Conservation (phyloP, 2,329 filamentous ascomycete genomes). For the Fusarium nygamai region DNA sequence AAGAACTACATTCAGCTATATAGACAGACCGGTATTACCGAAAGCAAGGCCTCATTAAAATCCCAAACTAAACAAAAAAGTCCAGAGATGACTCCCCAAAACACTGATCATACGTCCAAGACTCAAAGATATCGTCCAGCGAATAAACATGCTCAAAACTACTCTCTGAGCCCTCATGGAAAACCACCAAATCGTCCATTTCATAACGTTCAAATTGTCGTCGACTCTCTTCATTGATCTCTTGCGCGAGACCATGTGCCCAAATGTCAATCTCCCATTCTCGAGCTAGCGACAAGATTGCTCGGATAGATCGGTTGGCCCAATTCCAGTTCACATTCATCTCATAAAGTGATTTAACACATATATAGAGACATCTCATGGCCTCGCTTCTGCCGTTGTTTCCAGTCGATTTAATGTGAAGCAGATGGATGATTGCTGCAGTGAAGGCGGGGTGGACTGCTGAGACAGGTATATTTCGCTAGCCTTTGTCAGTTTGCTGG, state of each 20-base stretch:
- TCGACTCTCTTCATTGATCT: constrained; percentile 14
- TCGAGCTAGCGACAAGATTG: constrained; percentile 18
- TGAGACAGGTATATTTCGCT: constrained; percentile 26
- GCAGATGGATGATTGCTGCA: constrained; percentile 27
- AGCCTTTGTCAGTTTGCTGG: neutral
- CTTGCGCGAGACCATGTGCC: constrained; percentile 13
- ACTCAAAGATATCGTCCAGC: constrained; percentile 28
- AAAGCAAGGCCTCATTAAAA: neutral
- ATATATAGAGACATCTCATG: constrained; percentile 20
- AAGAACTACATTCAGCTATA: neutral
- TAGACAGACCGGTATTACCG: neutral
- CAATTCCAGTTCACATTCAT: constrained; percentile 36
- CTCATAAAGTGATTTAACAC: constrained; percentile 23
- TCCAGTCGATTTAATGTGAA: constrained; percentile 14
- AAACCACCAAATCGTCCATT: neutral
- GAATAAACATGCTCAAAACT: constrained; percentile 2
- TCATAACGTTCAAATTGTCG: constrained; percentile 30
- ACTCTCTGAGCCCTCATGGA: neutral
- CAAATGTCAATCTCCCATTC: constrained; percentile 28
- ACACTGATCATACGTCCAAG: constrained; percentile 31
- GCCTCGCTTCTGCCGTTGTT: neutral
- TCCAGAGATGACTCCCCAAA: constrained; percentile 21
- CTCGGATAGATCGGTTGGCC: constrained; percentile 26
- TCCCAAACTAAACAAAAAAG: neutral
- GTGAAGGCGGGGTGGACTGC: constrained; percentile 30